These are phyloP conservation scores for Physcomitrium patens DNA, from an alignment of 225 moss, liverwort and hornwort genomes.

Conservation along the genomic window DNA sequence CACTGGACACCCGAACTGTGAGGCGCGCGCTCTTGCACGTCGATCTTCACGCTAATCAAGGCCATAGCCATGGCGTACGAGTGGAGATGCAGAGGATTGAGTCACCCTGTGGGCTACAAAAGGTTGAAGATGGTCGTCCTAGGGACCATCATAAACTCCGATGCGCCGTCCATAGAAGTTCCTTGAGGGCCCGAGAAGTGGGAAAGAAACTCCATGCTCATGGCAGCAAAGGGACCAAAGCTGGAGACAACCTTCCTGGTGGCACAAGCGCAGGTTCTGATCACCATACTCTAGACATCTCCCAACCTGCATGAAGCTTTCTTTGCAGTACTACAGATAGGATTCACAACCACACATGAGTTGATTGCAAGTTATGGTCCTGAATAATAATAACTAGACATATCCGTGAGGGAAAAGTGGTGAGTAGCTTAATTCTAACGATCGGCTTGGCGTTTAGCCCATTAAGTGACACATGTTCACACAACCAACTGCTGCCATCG, in stretches of 20 bases:
- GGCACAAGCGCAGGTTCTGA: constrained; percentile 40
- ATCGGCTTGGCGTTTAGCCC: neutral
- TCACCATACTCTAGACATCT: neutral
- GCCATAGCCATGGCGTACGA: constrained; percentile 43
- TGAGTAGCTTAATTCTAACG: no score
- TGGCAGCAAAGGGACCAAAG: constrained; percentile 25
- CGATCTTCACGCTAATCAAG: neutral
- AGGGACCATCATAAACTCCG: constrained; percentile 47
- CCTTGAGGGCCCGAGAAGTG: constrained; percentile 46
- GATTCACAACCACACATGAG: no score
- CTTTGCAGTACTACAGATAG: no score
- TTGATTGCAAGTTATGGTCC: no score
- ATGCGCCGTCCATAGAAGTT: constrained; percentile 58
- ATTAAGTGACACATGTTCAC: no score
- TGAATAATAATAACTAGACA: neutral
- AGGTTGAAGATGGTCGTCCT: constrained; percentile 2
- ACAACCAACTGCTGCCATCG: neutral
- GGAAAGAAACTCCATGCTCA: constrained; percentile 6
- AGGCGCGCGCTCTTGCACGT: constrained; percentile 14
- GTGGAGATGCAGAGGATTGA: constrained; percentile 57
- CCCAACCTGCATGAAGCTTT: neutral
- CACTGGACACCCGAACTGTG: neutral
- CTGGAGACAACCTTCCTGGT: constrained; percentile 20
- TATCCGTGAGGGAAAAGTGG: neutral
- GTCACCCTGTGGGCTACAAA: constrained; percentile 35